Conservation (phyloP, 2,329 filamentous ascomycete species). For the Verruconis gallopava region DNA sequence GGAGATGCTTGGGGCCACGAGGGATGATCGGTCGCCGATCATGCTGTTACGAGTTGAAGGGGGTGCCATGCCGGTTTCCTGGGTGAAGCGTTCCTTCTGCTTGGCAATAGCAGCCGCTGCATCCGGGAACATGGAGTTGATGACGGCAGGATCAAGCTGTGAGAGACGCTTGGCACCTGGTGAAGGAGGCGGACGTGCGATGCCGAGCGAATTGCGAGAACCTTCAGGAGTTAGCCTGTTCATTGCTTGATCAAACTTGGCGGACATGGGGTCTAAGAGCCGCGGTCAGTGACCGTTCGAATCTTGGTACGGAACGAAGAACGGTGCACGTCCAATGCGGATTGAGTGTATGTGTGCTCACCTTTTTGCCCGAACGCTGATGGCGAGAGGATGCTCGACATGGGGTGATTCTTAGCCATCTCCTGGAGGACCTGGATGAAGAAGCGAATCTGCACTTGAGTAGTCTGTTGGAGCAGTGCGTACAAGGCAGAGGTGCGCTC, state of each 20-base stretch:
- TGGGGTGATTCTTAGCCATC: constrained; percentile 96
- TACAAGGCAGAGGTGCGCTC: constrained; percentile 93
- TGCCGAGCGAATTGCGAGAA: constrained; percentile 68
- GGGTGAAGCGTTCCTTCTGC: constrained; percentile 94
- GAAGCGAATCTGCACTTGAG: constrained; percentile 96
- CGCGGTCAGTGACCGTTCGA: constrained; percentile 2
- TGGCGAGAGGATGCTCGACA: constrained; percentile 89
- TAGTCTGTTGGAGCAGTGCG: constrained; percentile 92
- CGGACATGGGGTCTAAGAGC: constrained; percentile 80
- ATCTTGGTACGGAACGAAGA: no score
- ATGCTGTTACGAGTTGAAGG: constrained; percentile 88
- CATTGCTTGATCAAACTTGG: constrained; percentile 91
- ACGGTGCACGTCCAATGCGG: not conserved
- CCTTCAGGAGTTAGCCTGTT: constrained; percentile 82
- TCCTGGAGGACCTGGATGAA: constrained; percentile 98
- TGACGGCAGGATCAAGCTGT: constrained; percentile 80
- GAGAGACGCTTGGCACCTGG: constrained; percentile 81
- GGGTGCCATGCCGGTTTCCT: constrained; percentile 81
- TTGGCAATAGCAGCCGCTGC: constrained; percentile 96
- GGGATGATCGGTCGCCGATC: constrained; percentile 61
- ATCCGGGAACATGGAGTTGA: constrained; percentile 98
- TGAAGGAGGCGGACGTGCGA: constrained; percentile 59
- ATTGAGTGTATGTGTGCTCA: constrained; percentile 31
- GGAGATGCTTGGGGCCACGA: constrained; percentile 63
- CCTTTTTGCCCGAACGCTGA: constrained; percentile 91